A percentile compares a stretch with the other conserved stretches of the same genome.
Evolutionary conservation across 31 red algal species (phyloP).

Genomic region (Endocladia muricata): DNA sequence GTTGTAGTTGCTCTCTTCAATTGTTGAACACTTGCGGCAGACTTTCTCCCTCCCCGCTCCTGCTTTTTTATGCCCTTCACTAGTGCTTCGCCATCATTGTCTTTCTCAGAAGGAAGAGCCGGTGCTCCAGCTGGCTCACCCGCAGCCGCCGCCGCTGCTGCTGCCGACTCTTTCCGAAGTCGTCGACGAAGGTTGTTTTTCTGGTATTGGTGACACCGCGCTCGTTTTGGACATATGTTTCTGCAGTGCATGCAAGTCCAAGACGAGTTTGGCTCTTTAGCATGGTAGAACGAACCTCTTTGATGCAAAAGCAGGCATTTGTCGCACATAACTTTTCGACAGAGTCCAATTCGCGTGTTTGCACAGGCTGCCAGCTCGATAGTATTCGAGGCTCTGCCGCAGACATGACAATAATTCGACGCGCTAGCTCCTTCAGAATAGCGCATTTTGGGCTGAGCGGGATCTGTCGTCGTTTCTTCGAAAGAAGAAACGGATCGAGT

Average conservation of each 20-base stretch:
- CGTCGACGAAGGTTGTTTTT: constrained; percentile 19
- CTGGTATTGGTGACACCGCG: constrained; percentile 50
- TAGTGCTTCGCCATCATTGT: too few species aligned
- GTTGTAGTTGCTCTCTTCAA: too few species aligned
- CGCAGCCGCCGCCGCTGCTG: too few species aligned
- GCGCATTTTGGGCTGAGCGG: constrained; percentile 22
- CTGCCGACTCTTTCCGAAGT: too few species aligned
- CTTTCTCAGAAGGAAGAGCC: too few species aligned
- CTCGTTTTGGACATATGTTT: constrained; percentile 18
- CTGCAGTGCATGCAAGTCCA: constrained; percentile 56
- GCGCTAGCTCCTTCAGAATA: constrained; percentile 38
- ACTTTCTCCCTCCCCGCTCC: too few species aligned
- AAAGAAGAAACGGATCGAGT: background rate
- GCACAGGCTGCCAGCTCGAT: constrained; percentile 26
- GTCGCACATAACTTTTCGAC: constrained; percentile 49
- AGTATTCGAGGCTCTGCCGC: constrained; percentile 39
- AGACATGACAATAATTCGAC: constrained; percentile 54
- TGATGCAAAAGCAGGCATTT: constrained; percentile 48
- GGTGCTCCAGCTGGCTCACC: too few species aligned
- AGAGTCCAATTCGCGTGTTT: constrained; percentile 26
- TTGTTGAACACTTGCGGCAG: too few species aligned
- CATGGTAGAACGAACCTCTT: background rate
- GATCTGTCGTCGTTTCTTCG: background rate
- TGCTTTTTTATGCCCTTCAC: too few species aligned
- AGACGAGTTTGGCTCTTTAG: background rate